Conservation (phyloP, 306 rosid genomes). For the Malus orientalis region DNA sequence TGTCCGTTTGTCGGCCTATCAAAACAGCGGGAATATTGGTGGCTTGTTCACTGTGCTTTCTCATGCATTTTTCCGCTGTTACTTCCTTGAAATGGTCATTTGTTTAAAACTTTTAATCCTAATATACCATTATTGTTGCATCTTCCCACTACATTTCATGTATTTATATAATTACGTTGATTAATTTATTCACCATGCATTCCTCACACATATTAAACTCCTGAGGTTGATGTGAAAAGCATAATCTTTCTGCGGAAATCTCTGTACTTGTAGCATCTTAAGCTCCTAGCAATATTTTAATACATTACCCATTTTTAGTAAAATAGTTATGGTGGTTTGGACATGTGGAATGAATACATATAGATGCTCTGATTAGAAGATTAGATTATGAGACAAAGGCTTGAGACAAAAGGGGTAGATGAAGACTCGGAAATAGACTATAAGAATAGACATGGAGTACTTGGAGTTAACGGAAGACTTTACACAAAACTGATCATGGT, state of each 20-base stretch:
- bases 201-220: background rate
- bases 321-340: too few relatives aligned
- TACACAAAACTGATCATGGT: too few relatives aligned
- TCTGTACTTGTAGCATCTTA: background rate
- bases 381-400: too few relatives aligned
- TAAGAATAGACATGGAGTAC: too few relatives aligned
- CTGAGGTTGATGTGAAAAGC: slow-evolving; percentile 12
- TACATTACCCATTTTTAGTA: too few relatives aligned
- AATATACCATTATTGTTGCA: background rate
- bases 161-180: background rate
- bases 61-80: background rate
- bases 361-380: too few relatives aligned
- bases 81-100: background rate
- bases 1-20: slow-evolving; percentile 71
- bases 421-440: too few relatives aligned
- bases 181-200: slow-evolving; percentile 8
- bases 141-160: background rate
- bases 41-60: slow-evolving; percentile 17
- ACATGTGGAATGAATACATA: too few relatives aligned
- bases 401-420: too few relatives aligned
- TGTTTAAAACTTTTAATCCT: background rate
- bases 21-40: slow-evolving; percentile 85
- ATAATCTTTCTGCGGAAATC: slow-evolving; percentile 4
- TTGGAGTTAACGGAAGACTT: too few relatives aligned
- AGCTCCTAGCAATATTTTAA: background rate